phyloP scores from a whole-genome alignment of 768 basidiomycete species.

The Termitomyces sp. region DNA sequence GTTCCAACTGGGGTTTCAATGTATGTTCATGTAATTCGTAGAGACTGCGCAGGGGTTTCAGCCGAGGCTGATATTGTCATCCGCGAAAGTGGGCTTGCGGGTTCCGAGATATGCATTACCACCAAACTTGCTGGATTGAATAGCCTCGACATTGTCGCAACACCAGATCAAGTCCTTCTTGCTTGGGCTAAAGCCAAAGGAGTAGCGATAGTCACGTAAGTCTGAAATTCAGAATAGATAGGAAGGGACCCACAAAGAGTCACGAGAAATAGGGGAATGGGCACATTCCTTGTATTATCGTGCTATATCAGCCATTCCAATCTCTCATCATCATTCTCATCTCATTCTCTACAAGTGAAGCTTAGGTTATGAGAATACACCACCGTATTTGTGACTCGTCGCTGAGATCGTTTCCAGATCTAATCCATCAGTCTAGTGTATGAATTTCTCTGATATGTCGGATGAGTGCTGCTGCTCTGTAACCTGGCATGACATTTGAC shows the following conservation, averaged over 20 bases:
- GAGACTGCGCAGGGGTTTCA: slow-evolving; percentile 57
- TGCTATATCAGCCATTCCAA: background rate
- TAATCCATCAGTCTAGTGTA: background rate
- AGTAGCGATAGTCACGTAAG: slow-evolving; percentile 61
- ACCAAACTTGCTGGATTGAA: slow-evolving; percentile 38
- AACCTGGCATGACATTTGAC: background rate
- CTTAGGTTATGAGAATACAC: background rate
- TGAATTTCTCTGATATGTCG: background rate
- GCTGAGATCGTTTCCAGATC: background rate
- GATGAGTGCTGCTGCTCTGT: background rate
- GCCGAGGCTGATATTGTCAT: slow-evolving; percentile 35
- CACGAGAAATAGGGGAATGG: background rate
- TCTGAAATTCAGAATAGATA: slow-evolving; percentile 1
- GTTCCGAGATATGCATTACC: slow-evolving; percentile 44
- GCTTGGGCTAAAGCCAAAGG: slow-evolving; percentile 66
- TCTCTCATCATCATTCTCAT: background rate
- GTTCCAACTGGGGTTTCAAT: background rate
- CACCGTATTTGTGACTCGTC: background rate
- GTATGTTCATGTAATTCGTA: slow-evolving; percentile 15
- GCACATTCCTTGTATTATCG: background rate
- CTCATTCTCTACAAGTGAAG: background rate
- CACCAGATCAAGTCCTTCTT: slow-evolving; percentile 60
- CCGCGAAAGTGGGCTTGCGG: slow-evolving; percentile 37
- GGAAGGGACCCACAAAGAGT: background rate
- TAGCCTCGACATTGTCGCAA: slow-evolving; percentile 29